Evolutionary conservation across 805 yeast species (phyloP), one percentile per base, ranked within the genome.

Genomic region (Metschnikowia lunata): DNA sequence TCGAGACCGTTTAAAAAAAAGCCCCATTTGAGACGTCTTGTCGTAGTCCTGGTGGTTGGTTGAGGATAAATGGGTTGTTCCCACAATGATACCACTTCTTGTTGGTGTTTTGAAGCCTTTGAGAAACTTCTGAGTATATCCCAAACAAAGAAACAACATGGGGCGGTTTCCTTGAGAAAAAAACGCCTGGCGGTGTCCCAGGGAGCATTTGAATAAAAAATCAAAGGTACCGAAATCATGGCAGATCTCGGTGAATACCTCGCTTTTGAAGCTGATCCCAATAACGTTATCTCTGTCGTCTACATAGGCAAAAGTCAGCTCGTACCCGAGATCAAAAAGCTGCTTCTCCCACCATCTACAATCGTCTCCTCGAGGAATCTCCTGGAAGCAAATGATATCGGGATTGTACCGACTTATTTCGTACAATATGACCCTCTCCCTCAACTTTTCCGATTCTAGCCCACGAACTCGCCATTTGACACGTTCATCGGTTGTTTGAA

Each of bases 371-470:
- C 30, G 18, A 10, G 40, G 34, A 5, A 39, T 33, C 34, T 39
- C 42, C 29, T 39, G 42, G 11, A 39, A 34, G 29, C 42, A 39
- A 8, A 39, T 15, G n/a, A 39, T 23, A 12, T 39, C 42, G 27
- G 42, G 42, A 15, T 39, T 39, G 31, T 39, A 39, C 5, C 42
- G 26, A 7, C 34, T 37, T 7, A 39, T 39, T 34, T 39, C 37
- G 8, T 27, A 11, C 8, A 39, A 26, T 4, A 39, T 9, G 27
- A 39, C 37, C 12, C 34, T 8, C 15, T 39, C 37, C 26, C 39
- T 18, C 8, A 30, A 8, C 33, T 8, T 29, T 6, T 29, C 15
- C 6, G 31, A 4, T 4, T 10, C 31, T 10, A 10, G 31, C 31
- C n/a, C 31, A 10, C n/a, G 10, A 29, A 6, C 10, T 3, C 6